Evolutionary conservation across 2,329 filamentous ascomycete genomes (phyloP), one percentile per base, ranked within the genome.

Genomic region (Fusarium sp.): DNA sequence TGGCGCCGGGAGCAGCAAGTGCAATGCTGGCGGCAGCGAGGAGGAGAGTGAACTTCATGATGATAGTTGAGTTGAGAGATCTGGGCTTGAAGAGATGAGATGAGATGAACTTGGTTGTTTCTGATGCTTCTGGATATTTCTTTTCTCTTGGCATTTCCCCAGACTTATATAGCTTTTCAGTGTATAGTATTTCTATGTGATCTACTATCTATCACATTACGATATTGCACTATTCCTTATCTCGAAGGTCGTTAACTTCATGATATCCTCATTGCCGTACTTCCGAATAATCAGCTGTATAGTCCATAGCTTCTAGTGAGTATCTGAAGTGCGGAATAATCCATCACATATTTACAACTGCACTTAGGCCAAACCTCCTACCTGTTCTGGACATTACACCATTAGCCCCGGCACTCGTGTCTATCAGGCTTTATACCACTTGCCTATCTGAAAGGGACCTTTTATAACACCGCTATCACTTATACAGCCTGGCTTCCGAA

Each of bases 391-490:
- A 41, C n/a, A 45, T 67, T 41, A 53, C 50, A 33, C 23, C 27
- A 50, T 65, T 41, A 32, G 37, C 30, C 60, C 50, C 56, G 23
- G 46, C 15, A 61, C 46, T 53, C 45, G 57, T 42, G 40, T 17
- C 30, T 46, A 49, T 56, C 46, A 41, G 52, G 3, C 14, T 27
- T 41, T 52, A 32, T 62, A 49, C 50, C 41, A 68, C 64, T 68
- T 68, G 60, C 65, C 63, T 58, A 52, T 67, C 41, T 68, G n/a
- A 50, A 68, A 42, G 37, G 65, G 23, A 35, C 41, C 42, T 67
- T 67, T 67, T 61, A 49, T 9, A 48, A 57, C 44, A 38, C 57
- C 45, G 26, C 63, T 42, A 68, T 67, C 32, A 42, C 49, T 38
- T 45, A 65, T 52, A 40, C 23, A 30, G 40, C 10, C 26, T 20